Evolutionary conservation across 108 stramenopile species (phyloP).

Genomic region (Mayamaea pseudoterrestris): DNA sequence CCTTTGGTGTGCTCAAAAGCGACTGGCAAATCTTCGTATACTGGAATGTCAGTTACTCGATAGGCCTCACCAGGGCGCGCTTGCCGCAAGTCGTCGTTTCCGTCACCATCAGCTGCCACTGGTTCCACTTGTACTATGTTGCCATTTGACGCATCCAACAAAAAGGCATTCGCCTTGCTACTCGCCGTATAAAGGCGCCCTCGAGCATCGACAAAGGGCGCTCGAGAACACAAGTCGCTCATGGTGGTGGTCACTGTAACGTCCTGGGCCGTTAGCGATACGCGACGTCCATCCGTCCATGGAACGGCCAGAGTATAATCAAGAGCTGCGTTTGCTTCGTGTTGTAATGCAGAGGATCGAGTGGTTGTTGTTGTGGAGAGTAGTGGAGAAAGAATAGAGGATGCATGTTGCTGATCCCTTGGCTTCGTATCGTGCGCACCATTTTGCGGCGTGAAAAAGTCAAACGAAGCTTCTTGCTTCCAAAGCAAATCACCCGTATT

Average conservation of each 20-base stretch:
- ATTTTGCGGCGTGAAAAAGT: background rate
- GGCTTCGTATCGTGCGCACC: background rate
- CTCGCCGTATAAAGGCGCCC: conserved; percentile 66
- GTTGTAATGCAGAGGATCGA: conserved; percentile 17
- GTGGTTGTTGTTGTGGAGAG: conserved; percentile 62
- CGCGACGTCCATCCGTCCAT: conserved; percentile 54
- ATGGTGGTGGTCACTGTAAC: conserved; percentile 42
- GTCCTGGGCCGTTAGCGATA: conserved; percentile 44
- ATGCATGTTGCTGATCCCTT: background rate
- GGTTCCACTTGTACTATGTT: conserved; percentile 47
- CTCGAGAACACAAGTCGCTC: conserved; percentile 50
- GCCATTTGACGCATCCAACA: conserved; percentile 57
- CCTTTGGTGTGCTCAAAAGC: too few relatives aligned
- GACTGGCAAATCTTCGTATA: too few relatives aligned
- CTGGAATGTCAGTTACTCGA: too few relatives aligned
- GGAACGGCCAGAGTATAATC: conserved; percentile 46
- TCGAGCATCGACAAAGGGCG: conserved; percentile 70
- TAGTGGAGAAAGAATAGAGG: conserved; percentile 39
- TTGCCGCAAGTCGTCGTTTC: too few relatives aligned
- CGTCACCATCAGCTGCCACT: conserved; percentile 21
- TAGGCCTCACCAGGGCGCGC: too few relatives aligned
- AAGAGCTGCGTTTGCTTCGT: conserved; percentile 9
- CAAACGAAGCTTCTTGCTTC: conserved; percentile 24
- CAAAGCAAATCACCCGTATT: conserved; percentile 45
- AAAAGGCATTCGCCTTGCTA: conserved; percentile 44